These are phyloP conservation scores for Hamamelis virginiana DNA, from an alignment of 164 flowering plant species.

Conservation along the genomic window DNA sequence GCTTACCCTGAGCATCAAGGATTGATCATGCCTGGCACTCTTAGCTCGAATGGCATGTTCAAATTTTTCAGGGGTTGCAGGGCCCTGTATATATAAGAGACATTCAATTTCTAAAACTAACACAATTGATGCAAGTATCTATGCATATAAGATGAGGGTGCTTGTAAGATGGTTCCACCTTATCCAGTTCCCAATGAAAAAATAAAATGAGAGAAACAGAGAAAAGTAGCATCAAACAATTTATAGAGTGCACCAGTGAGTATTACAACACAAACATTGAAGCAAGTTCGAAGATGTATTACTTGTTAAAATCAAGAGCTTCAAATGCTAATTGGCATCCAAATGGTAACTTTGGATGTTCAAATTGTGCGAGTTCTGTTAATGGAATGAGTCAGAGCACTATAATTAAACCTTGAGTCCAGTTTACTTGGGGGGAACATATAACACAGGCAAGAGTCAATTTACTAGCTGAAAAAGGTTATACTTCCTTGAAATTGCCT, in stretches of 20 bases:
- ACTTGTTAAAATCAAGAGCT: too few species aligned
- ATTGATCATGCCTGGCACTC: slow-evolving; percentile 31
- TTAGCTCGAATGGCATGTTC: slow-evolving; percentile 37
- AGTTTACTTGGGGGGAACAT: too few species aligned
- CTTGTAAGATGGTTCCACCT: background rate
- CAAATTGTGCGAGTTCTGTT: too few species aligned
- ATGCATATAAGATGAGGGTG: background rate
- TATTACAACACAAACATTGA: too few species aligned
- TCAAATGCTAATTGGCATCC: too few species aligned
- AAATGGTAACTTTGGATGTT: too few species aligned
- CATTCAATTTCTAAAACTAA: background rate
- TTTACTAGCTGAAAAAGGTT: background rate
- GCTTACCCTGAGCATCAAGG: slow-evolving; percentile 41
- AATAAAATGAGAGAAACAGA: background rate
- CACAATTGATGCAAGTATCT: background rate
- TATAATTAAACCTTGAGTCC: too few species aligned
- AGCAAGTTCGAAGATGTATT: too few species aligned
- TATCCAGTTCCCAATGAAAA: background rate
- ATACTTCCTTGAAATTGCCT: background rate
- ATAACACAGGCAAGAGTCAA: background rate
- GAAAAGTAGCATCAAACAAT: too few species aligned
- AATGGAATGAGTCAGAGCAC: too few species aligned
- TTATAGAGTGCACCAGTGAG: too few species aligned
- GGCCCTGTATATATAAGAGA: slow-evolving; percentile 35
- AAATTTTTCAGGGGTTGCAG: slow-evolving; percentile 61